Base-by-base conservation (phyloP, 495 filamentous ascomycete genomes). In the Cudoniella acicularis region DNA sequence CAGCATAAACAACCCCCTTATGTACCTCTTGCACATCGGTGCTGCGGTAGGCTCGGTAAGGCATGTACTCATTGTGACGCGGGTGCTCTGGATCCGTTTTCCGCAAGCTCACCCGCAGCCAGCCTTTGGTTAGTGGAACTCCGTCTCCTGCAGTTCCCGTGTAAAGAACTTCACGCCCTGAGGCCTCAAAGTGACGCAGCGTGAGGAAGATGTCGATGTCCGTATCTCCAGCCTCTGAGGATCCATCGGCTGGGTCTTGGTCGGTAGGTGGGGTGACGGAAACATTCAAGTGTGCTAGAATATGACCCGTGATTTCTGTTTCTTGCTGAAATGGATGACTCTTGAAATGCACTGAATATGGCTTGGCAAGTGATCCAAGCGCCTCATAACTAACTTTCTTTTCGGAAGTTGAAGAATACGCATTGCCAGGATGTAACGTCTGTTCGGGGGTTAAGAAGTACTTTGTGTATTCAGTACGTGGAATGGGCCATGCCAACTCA, bases 121-220 rank as follows among this genome's bases (percentile, higher is more conserved):
- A 83, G 22, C 80, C 80, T 60, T 83, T 83, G 52, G 71, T 69
- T 1, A 81, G 57, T 13, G 79, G 79, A 0, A 77, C 69, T 0
- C 71, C 70, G 49, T 77, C 73, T 13, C 74, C 74, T 1, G 66
- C 70, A 13, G 74, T 75, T 26, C 83, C 83, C 6, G 85, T 88
- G 69, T 87, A 88, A 61, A 75, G 80, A 2, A 87, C 72, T 51
- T 87, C 83, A 22, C 79, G 78, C 1, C 80, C 82, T 10, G 69
- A 59, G 0, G 78, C 63, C 2, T 72, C 73, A 46, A 87, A 73
- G 63, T 87, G 73, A 1, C 84, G 77, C 10, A 88, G 69, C 0
- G 83, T 85, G 11, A 87, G 50, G 66, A 87, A 88, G 22, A 88
- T 66, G 62, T 88, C 85, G 17, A 88, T 81, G 47, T n/a, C n/a